Percentiles rank a stretch among this genome's conserved stretches.
These are phyloP conservation scores for Penicillium dipodomyicola DNA, from an alignment of 495 filamentous ascomycete genomes.

Conservation along the genomic window DNA sequence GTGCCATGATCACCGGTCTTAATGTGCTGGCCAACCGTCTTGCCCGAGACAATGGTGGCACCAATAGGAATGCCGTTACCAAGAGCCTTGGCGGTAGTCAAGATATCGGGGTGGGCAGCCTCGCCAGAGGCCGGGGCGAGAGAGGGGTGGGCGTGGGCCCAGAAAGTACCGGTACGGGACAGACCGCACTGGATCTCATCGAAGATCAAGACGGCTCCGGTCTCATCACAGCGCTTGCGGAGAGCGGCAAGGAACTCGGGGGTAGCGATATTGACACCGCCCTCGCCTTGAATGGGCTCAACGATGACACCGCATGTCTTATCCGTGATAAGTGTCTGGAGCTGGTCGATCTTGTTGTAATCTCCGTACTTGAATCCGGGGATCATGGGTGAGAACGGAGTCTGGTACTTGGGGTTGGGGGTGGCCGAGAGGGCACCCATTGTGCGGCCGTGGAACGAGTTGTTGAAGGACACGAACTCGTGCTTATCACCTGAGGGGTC, in stretches of 20 bases:
- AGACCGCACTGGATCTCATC: conserved; percentile 98
- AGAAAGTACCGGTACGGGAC: conserved; percentile 78
- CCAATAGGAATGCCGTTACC: conserved; percentile 96
- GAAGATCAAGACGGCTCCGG: conserved; percentile 85
- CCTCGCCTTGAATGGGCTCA: conserved; percentile 97
- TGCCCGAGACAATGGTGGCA: conserved; percentile 76
- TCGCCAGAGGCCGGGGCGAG: conserved; percentile 38
- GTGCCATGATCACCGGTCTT: conserved; percentile 93
- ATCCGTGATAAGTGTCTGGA: conserved; percentile 71
- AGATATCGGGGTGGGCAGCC: conserved; percentile 86
- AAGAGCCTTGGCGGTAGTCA: conserved; percentile 92
- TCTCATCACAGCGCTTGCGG: conserved; percentile 75
- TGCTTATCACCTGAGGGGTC: conserved; percentile 71
- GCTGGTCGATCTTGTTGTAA: conserved; percentile 73
- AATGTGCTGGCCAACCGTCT: conserved; percentile 75
- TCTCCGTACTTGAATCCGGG: conserved; percentile 86
- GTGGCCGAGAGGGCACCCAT: conserved; percentile 92
- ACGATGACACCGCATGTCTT: conserved; percentile 93
- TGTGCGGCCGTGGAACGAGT: conserved; percentile 93
- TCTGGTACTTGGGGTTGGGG: conserved; percentile 98
- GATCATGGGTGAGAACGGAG: conserved; percentile 90
- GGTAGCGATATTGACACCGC: conserved; percentile 81
- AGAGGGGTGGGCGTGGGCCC: conserved; percentile 77
- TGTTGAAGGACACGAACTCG: conserved; percentile 84
- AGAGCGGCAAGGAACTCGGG: conserved; percentile 78